phyloP scores from a whole-genome alignment of 176 grass and related monocot genomes.

The Dendrocalamus sinicus region DNA sequence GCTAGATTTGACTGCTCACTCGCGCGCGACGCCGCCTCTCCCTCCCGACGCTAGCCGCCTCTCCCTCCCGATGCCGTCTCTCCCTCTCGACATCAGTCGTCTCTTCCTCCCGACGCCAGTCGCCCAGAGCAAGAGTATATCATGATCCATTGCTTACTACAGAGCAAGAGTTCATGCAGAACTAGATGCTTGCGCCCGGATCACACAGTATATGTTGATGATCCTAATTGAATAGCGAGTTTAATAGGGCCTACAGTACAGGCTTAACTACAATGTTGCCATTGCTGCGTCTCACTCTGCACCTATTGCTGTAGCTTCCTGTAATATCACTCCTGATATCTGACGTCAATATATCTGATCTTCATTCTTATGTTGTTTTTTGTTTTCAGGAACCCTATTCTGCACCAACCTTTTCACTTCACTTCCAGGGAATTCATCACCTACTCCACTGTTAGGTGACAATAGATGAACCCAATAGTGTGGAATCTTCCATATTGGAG shows the following conservation, averaged over 20 bases:
- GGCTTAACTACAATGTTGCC: neutral
- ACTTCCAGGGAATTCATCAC: constrained; percentile 84
- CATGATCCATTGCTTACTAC: neutral
- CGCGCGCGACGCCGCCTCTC: too few species aligned
- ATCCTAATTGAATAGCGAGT: neutral
- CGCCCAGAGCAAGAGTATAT: too few species aligned
- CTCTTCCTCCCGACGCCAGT: too few species aligned
- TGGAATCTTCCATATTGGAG: neutral
- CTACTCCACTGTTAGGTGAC: constrained; percentile 69
- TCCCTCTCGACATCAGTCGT: too few species aligned
- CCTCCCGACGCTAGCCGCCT: too few species aligned
- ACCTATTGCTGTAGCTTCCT: neutral
- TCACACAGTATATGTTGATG: neutral
- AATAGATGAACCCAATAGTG: neutral
- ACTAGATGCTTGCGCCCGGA: neutral
- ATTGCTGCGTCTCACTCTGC: neutral
- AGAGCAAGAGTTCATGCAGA: neutral
- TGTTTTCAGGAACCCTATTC: constrained; percentile 59
- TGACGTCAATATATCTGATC: neutral
- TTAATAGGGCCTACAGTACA: neutral
- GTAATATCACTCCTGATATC: neutral
- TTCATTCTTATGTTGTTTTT: neutral
- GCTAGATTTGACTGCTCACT: too few species aligned
- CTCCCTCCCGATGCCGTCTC: too few species aligned
- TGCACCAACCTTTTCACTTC: constrained; percentile 80